Base-by-base conservation (phyloP, 352 stramenopile species). In the Globisporangium uncinulatum region DNA sequence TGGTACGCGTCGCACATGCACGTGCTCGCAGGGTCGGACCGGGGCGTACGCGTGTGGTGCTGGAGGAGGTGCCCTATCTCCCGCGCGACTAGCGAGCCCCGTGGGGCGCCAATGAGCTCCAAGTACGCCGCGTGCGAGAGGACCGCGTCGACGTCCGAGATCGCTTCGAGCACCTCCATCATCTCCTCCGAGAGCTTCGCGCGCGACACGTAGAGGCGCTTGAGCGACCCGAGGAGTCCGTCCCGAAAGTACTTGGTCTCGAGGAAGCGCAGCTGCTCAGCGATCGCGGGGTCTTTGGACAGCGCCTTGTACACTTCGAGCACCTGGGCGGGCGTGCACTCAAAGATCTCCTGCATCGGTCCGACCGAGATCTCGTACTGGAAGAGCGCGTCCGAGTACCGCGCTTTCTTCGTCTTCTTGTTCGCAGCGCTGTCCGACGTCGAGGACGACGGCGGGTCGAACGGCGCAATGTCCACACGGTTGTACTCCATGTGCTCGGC, bases 1-100 rank as follows among this genome's bases (percentile, higher is more conserved):
- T 83, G 69, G 63, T 88, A 92, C 10, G 70, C 72, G 15, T 86
- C 76, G 41, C 82, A 92, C 72, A 89, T 84, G 52, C 82, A 92
- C 56, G 64, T 68, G 47, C 54, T 54, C 20, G 41, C 39, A 15
- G 70, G 63, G 31, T 79, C 69, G 1, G 70, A 62, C 6, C 44
- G 61, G 17, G 56, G 54, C 13, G 52, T 68, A 46, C 63, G 72
- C 41, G 44, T 64, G 61, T 91, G 81, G 14, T 73, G 77, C 32
- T 75, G 56, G 17, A 89, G 44, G 7, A 89, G 63, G 46, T 69
- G 73, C 53, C 84, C 68, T 20, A 92, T 76, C 57, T 88, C 82
- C 24, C 66, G 69, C 65, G 68, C 69, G 36, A 89, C 66, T 19
- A 60, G 56, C 0, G 82, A 86, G 31, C 71, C 77, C 10, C 74